Base-by-base conservation (phyloP, 1,139 yeast genomes). In the Wickerhamomyces sp. region DNA sequence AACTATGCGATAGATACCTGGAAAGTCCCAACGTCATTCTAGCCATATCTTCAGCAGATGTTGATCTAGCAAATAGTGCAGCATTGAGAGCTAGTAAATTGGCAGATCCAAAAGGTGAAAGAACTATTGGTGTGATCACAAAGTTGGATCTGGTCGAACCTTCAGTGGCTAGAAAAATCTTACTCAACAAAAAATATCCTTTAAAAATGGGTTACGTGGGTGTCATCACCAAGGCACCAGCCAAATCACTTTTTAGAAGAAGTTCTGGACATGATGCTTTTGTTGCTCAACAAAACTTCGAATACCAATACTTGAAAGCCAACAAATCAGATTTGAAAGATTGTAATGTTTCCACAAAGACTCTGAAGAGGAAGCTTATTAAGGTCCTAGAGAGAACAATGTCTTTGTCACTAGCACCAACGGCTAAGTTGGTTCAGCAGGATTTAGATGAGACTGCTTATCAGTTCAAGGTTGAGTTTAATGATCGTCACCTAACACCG, bases 41-140 rank as follows among this genome's bases (percentile, higher is more conserved):
- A 56, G 99, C 99, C 0, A 93, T 94, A 33, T 88, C 96, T 13
- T 93, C 99, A 1, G 99, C 99, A 0, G 98, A 94, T 67, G 99
- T 93, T 2, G 99, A 94, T 71, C 73, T 94, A 61, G 99, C 99
- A 1, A 93, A 93, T 63, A 89, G 97, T 34, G 81, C 97, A 3
- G 98, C 99, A 0, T 76, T 93, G 49, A 74, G 95, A 50, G 97
- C 98, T 0, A 87, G 96, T n/a, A 81, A 91, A 53, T 52, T 75
- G n/a, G 91, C 94, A 0, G 99, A 93, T 61, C 98, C 99, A 14
- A 73, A 82, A 44, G 98, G 99, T 40, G 94, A 88, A 61, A 77
- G 99, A 61, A 93, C 99, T 0, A 84, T 93, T 52, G 99, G 99
- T 45, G 98, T 93, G 9, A 81, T 93, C 44, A 93, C 99, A 4